Evolutionary conservation across 257 asterid genomes (phyloP), one percentile per base, ranked within the genome.

Genomic region (Fraxinus americana): DNA sequence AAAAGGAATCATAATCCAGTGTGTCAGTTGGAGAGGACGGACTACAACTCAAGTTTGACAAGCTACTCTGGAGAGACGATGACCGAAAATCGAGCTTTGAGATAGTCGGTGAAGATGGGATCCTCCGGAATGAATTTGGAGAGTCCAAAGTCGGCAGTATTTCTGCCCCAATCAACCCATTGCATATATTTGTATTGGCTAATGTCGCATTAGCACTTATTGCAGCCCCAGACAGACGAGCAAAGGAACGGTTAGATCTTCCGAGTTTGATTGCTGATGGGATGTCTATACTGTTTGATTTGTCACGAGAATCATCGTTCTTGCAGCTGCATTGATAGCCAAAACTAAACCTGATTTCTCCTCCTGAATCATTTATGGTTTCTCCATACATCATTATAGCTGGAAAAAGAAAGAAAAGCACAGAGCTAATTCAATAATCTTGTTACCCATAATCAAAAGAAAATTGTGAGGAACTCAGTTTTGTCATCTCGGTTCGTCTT

Each of bases 151-250:
- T 85, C 0, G 99, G 97, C 39, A 95, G 88, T 75, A 95, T 91
- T 84, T 95, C 99, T 3, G 91, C 90, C 32, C 91, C 97, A 57
- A 93, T 84, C 78, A 95, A 81, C 19, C 99, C 99, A 25, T 95
- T 95, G 92, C 99, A 93, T 39, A 95, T 93, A 73, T 95, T 95
- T 25, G 99, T 93, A 88, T 95, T 95, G 5, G 97, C 99, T 75
- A 95, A 80, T 0, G 99, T 95, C 17, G 94, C 90, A 10, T 95
- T 93, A 73, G 97, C 98, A 80, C 98, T 93, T 76, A 95, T 68
- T 65, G 98, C 99, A 29, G 99, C 99, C 5, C 99, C 99, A 0
- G 96, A 89, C 78, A 95, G 92, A 77, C 97, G 91, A 32, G 97
- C 91, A 84, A 95, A 95, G 17, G 97, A 93, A 82, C 90, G 86